These are phyloP conservation scores for Solanum bulbocastanum DNA, from an alignment of 257 asterid genomes.

Conservation along the genomic window DNA sequence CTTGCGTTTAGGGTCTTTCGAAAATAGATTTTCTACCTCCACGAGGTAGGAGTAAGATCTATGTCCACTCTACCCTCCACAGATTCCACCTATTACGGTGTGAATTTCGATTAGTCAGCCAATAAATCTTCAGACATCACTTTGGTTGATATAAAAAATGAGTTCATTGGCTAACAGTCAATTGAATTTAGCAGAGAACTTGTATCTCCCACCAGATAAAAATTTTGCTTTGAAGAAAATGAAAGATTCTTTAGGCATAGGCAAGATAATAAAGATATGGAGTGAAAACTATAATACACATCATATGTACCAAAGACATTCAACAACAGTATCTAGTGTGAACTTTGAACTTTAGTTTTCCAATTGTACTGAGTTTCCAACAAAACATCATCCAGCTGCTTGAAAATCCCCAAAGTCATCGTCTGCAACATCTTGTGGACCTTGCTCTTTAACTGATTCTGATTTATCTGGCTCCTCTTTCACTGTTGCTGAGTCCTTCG, in stretches of 20 bases:
- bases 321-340: neutral
- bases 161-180: neutral
- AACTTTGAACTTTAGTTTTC: neutral
- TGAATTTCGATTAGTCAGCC: neutral
- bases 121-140: neutral
- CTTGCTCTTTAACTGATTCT: conserved; percentile 18
- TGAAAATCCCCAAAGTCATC: conserved; percentile 98
- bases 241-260: neutral
- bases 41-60: neutral
- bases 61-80: neutral
- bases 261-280: neutral
- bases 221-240: neutral
- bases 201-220: neutral
- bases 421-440: conserved; percentile 35
- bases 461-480: conserved; percentile 21
- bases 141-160: neutral
- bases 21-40: neutral
- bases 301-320: conserved; percentile 2
- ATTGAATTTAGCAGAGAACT: neutral
- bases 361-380: neutral
- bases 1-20: neutral
- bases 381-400: conserved; percentile 53
- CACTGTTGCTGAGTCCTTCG: conserved; percentile 8
- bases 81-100: neutral
- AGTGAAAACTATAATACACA: neutral